Percentiles rank a stretch among this genome's conserved stretches.
Evolutionary conservation across 2,329 filamentous ascomycete genomes (phyloP).

Genomic region (Beauveria sp.): DNA sequence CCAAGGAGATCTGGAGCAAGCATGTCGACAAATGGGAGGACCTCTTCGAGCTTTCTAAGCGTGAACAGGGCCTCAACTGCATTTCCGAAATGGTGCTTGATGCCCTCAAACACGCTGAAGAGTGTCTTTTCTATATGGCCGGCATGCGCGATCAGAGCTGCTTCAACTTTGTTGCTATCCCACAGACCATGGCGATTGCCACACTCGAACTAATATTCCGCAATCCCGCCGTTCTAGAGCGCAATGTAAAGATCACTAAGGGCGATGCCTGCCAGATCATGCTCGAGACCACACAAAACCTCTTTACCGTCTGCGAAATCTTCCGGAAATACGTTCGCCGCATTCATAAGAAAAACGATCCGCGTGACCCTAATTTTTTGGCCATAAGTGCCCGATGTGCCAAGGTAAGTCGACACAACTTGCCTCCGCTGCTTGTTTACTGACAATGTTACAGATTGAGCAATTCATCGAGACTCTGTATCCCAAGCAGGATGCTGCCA

Average conservation of each 20-base stretch:
- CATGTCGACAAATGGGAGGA: slow-evolving; percentile 86
- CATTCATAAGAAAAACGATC: slow-evolving; percentile 92
- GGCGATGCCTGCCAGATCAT: slow-evolving; percentile 88
- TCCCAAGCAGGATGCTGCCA: slow-evolving; percentile 70
- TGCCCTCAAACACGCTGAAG: slow-evolving; percentile 76
- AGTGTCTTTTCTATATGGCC: slow-evolving; percentile 97
- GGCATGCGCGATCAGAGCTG: slow-evolving; percentile 92
- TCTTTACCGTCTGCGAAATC: slow-evolving; percentile 69
- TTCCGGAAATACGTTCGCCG: slow-evolving; percentile 71
- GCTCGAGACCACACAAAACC: slow-evolving; percentile 86
- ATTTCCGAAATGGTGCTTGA: slow-evolving; percentile 92
- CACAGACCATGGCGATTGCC: slow-evolving; percentile 94
- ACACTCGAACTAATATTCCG: slow-evolving; percentile 88
- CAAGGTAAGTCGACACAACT: slow-evolving; percentile 49
- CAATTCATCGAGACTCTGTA: slow-evolving; percentile 93
- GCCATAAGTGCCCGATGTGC: slow-evolving; percentile 86
- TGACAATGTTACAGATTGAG: slow-evolving; percentile 57
- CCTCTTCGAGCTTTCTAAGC: slow-evolving; percentile 75
- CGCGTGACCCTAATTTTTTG: slow-evolving; percentile 84
- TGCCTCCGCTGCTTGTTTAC: not conserved
- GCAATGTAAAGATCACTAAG: slow-evolving; percentile 94
- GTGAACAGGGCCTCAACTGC: slow-evolving; percentile 71
- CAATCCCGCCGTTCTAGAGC: slow-evolving; percentile 78
- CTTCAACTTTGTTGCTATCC: slow-evolving; percentile 98
- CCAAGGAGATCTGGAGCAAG: slow-evolving; percentile 94